Percentiles rank a stretch among this genome's conserved stretches.
Conservation (phyloP, 768 basidiomycete genomes). For the Cytidiella melzeri region DNA sequence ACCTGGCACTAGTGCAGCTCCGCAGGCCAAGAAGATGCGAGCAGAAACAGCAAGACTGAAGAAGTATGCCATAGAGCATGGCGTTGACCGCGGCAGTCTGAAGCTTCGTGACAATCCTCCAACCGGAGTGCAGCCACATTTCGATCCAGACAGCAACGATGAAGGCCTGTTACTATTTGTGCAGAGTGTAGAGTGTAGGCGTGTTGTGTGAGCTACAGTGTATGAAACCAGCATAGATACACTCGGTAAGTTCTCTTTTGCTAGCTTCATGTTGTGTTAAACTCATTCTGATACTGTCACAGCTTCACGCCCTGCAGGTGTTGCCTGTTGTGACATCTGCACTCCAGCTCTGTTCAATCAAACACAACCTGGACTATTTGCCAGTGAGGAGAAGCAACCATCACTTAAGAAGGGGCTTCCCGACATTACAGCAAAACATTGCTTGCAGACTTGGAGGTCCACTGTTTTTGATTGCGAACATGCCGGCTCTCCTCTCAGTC, state of each 20-base stretch:
- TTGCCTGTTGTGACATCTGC: conserved; percentile 12
- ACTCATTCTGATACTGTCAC: not conserved
- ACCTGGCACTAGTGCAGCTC: too few species aligned
- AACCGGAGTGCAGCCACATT: conserved; percentile 1
- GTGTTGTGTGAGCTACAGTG: conserved; percentile 15
- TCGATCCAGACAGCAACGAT: conserved; percentile 14
- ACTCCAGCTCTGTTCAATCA: conserved; percentile 2
- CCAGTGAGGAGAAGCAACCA: not conserved
- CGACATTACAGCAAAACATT: not conserved
- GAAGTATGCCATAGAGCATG: conserved; percentile 11
- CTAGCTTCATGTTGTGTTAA: not conserved
- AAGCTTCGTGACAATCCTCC: not conserved
- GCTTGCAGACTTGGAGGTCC: conserved; percentile 1
- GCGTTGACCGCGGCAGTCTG: conserved; percentile 3
- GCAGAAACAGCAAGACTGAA: conserved; percentile 2
- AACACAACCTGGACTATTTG: not conserved
- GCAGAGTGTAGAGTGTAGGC: conserved; percentile 23
- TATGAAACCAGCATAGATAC: conserved; percentile 13
- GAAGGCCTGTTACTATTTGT: conserved; percentile 27
- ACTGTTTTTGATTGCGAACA: conserved; percentile 7
- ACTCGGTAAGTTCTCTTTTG: not conserved
- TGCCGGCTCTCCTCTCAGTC: not conserved
- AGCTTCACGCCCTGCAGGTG: not conserved
- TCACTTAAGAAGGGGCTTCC: conserved; percentile 1
- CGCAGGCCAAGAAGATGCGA: not conserved